Conservation (phyloP, 2,329 filamentous ascomycete genomes). For the Dactylonectria macrodidyma region DNA sequence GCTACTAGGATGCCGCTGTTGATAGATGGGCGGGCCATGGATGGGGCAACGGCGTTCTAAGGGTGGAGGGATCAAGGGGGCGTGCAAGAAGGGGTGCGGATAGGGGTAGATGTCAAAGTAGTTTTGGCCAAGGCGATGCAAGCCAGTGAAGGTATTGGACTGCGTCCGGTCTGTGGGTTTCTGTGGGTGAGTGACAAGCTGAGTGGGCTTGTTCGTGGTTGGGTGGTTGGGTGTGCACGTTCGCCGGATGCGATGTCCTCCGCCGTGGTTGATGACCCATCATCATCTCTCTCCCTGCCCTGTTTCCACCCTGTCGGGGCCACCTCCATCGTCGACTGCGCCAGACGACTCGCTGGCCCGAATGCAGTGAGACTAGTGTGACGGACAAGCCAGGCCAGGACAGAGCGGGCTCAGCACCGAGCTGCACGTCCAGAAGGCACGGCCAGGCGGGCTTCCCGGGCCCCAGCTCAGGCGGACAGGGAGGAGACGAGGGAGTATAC, state of each 20-base stretch:
- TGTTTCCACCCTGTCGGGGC: constrained; percentile 6
- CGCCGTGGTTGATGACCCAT: too few species aligned
- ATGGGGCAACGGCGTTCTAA: constrained; percentile 40
- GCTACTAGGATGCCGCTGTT: constrained; percentile 48
- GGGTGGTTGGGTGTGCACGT: constrained; percentile 36
- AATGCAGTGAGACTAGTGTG: constrained; percentile 30
- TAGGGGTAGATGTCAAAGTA: constrained; percentile 9
- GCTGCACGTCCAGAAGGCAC: constrained; percentile 2
- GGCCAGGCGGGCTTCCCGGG: constrained; percentile 11
- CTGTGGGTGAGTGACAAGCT: constrained; percentile 21
- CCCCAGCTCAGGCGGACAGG: constrained; percentile 13
- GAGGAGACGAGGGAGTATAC: constrained; percentile 10
- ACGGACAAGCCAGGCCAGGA: constrained; percentile 11
- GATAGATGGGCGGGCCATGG: constrained; percentile 38
- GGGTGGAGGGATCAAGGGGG: constrained; percentile 31
- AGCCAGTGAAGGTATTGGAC: constrained; percentile 21
- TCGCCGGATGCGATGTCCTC: too few species aligned
- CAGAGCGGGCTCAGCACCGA: background rate
- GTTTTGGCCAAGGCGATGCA: constrained; percentile 11
- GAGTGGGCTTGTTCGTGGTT: constrained; percentile 25
- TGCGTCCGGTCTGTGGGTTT: constrained; percentile 24
- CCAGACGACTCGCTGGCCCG: constrained; percentile 20
- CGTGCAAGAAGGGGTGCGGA: constrained; percentile 11
- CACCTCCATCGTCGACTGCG: constrained; percentile 18
- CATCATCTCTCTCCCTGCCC: constrained; percentile 23